Percentiles rank a stretch among this genome's conserved stretches.
Conservation (phyloP, 257 asterid species). For the Primulina eburnea region DNA sequence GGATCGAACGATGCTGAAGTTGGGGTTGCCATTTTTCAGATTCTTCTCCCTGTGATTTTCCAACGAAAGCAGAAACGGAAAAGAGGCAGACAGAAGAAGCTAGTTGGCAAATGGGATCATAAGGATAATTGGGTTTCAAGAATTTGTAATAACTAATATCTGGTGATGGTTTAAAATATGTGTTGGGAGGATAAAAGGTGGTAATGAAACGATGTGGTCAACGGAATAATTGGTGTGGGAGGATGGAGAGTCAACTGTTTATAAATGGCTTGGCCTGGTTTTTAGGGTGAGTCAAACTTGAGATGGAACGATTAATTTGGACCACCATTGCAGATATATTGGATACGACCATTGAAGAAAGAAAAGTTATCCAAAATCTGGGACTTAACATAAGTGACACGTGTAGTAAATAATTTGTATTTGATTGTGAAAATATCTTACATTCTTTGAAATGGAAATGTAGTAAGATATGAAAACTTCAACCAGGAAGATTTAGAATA, state of each 20-base stretch:
- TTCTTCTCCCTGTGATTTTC: conserved; percentile 21
- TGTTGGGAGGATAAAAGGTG: neutral
- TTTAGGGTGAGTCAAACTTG: conserved; percentile 6
- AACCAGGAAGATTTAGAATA: too few relatives aligned
- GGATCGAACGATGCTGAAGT: conserved; percentile 20
- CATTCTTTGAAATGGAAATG: too few relatives aligned
- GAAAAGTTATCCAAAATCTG: too few relatives aligned
- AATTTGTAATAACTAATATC: neutral
- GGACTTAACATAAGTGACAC: too few relatives aligned
- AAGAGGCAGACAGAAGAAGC: neutral
- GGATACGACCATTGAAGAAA: neutral
- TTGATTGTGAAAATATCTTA: too few relatives aligned
- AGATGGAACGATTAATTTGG: neutral
- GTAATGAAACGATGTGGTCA: conserved; percentile 15
- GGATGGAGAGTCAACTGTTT: neutral
- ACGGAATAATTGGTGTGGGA: conserved; percentile 3
- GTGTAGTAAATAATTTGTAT: too few relatives aligned
- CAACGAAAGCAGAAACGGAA: conserved; percentile 19
- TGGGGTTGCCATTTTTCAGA: conserved; percentile 26
- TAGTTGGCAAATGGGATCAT: neutral
- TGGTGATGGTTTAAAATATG: neutral
- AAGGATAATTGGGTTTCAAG: neutral
- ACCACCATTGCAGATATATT: neutral
- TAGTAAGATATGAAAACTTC: too few relatives aligned
- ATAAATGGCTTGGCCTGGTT: conserved; percentile 1